Evolutionary conservation across 2,329 filamentous ascomycete species (phyloP).

Genomic region (Ceratocystis cacaofunesta): DNA sequence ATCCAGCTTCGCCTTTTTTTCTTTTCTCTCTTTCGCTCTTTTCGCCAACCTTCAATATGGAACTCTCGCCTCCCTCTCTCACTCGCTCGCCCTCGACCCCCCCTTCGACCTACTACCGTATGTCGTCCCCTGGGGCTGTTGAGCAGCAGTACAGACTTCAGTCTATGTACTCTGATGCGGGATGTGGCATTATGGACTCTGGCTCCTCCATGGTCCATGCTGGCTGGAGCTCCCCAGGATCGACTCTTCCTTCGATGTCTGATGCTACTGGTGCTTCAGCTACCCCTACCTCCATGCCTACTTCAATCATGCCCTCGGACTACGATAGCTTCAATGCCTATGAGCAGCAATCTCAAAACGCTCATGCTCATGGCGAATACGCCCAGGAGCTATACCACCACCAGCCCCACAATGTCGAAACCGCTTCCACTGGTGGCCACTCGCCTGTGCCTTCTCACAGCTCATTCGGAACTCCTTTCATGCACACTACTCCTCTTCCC

Average conservation of each 20-base stretch:
- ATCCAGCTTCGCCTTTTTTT: neutral
- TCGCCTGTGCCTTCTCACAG: constrained; percentile 16
- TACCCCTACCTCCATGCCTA: constrained; percentile 30
- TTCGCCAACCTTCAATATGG: constrained; percentile 15
- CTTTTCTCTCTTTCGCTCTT: too few relatives aligned
- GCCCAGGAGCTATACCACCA: constrained; percentile 22
- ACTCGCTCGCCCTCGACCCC: constrained; percentile 19
- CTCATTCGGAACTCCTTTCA: constrained; percentile 10
- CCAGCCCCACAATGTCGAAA: constrained; percentile 2
- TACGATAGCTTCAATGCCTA: constrained; percentile 32
- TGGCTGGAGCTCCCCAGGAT: constrained; percentile 30
- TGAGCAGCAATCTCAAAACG: constrained; percentile 29
- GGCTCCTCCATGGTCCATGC: constrained; percentile 28
- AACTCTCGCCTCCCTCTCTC: constrained; percentile 19
- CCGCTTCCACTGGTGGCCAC: constrained; percentile 6
- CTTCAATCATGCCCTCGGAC: constrained; percentile 31
- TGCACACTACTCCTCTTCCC: constrained; percentile 16
- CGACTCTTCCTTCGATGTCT: constrained; percentile 26
- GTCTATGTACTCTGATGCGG: constrained; percentile 26
- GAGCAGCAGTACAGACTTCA: constrained; percentile 28
- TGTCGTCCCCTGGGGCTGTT: constrained; percentile 31
- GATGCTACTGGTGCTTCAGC: constrained; percentile 28
- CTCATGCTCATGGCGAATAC: constrained; percentile 33
- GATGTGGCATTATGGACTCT: constrained; percentile 27
- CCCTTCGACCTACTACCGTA: constrained; percentile 30